Evolutionary conservation across 768 basidiomycete species (phyloP).

Genomic region (Clitopilus passeckerianus): DNA sequence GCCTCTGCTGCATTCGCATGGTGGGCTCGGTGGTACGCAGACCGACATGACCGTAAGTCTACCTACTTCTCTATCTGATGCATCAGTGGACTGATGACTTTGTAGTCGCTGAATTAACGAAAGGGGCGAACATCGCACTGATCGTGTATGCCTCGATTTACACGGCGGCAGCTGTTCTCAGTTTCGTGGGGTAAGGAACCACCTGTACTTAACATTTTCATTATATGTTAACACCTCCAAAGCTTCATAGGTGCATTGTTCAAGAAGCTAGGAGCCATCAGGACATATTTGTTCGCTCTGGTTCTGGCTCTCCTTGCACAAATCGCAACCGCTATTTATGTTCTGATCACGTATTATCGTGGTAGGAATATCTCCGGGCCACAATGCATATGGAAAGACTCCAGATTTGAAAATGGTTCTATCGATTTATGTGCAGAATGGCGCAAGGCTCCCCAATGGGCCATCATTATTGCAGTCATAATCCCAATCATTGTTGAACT

Average conservation of each 20-base stretch:
- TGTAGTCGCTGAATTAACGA: constrained; percentile 20
- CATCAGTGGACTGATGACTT: background rate
- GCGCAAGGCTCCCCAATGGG: constrained; percentile 20
- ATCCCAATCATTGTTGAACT: constrained; percentile 31
- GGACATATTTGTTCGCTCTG: constrained; percentile 26
- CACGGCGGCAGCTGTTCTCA: constrained; percentile 25
- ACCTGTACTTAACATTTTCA: background rate
- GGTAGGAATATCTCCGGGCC: constrained; percentile 17
- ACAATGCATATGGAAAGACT: constrained; percentile 23
- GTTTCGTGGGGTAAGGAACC: constrained; percentile 25
- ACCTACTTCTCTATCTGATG: background rate
- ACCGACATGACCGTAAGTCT: background rate
- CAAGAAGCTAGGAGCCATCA: constrained; percentile 30
- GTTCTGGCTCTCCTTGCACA: constrained; percentile 22
- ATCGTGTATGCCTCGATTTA: constrained; percentile 27
- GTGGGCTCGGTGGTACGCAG: constrained; percentile 16
- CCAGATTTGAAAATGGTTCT: constrained; percentile 10
- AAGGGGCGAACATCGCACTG: constrained; percentile 20
- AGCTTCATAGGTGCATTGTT: constrained; percentile 36
- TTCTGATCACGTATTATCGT: constrained; percentile 26
- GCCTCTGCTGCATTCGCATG: constrained; percentile 25
- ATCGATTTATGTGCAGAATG: constrained; percentile 25
- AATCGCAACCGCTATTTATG: constrained; percentile 23
- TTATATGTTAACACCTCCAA: constrained; percentile 3
- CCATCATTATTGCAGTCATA: constrained; percentile 24